Evolutionary conservation across 345 rosid genomes (phyloP).

Genomic region (Hibiscus trionum): DNA sequence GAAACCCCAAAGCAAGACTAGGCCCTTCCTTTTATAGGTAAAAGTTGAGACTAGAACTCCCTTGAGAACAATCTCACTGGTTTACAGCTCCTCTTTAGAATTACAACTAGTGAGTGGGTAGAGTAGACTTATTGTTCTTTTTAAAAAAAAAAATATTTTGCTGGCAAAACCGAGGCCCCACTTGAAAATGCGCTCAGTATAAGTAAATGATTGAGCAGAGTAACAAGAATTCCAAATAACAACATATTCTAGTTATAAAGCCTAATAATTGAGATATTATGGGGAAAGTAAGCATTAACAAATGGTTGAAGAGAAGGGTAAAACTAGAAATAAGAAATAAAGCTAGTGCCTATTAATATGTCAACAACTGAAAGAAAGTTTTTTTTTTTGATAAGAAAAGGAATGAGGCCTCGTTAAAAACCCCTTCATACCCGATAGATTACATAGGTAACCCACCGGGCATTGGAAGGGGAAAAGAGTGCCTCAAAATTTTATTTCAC

Average conservation of each 20-base stretch:
- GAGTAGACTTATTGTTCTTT: not conserved
- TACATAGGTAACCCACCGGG: too few relatives aligned
- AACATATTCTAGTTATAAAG: not conserved
- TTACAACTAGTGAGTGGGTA: not conserved
- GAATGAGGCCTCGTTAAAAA: too few relatives aligned
- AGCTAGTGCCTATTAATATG: slow-evolving; percentile 2
- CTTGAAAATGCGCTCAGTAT: not conserved
- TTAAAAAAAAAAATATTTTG: not conserved
- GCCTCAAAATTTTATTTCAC: too few relatives aligned
- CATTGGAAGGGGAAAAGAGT: too few relatives aligned
- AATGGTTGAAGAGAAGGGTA: not conserved
- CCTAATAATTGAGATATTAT: not conserved
- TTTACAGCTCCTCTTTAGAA: not conserved
- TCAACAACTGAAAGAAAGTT: slow-evolving; percentile 12
- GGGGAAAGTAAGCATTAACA: not conserved
- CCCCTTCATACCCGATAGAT: too few relatives aligned
- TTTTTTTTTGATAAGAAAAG: too few relatives aligned
- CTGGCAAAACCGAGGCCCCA: not conserved
- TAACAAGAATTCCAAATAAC: not conserved
- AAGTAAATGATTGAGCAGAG: not conserved
- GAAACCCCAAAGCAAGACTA: not conserved
- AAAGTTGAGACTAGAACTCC: not conserved
- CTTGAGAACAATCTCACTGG: not conserved
- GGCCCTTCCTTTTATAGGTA: not conserved
- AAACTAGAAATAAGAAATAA: slow-evolving; percentile 4